These are phyloP conservation scores for Canna indica DNA, from an alignment of 176 grass and related monocot species.

Conservation along the genomic window DNA sequence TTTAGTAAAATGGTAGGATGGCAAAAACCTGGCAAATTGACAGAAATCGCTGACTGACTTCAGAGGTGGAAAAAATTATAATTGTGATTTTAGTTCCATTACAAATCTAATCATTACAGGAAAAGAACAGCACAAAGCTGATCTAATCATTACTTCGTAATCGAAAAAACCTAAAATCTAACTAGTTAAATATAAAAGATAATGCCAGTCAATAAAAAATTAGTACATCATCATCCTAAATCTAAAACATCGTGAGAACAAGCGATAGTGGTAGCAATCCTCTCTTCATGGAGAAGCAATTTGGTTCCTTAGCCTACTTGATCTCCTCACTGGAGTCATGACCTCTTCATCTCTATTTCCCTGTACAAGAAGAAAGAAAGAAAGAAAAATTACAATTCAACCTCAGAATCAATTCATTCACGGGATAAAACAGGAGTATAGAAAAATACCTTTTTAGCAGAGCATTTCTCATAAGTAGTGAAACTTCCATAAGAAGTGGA, in stretches of 20 bases:
- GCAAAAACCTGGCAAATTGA: no score
- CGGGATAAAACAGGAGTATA: background rate
- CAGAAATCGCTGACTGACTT: no score
- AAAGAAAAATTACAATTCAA: background rate
- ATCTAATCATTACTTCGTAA: no score
- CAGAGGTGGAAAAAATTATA: no score
- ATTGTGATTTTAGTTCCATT: no score
- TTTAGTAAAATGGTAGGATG: no score
- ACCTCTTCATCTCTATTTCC: constrained; percentile 53
- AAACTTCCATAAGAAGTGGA: constrained; percentile 74
- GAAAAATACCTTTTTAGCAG: constrained; percentile 58
- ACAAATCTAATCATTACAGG: no score
- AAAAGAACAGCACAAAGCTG: background rate
- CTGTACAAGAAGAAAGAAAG: constrained; percentile 20
- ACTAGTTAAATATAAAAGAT: no score
- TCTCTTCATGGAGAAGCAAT: constrained; percentile 37
- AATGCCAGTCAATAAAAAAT: no score
- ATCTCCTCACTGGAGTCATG: constrained; percentile 71
- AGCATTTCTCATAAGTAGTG: constrained; percentile 59
- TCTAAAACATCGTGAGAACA: no score
- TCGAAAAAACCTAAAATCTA: background rate
- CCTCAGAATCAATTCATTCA: constrained; percentile 1
- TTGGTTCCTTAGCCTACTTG: constrained; percentile 54
- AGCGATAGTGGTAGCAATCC: no score
- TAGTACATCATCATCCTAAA: no score